Percentiles rank a stretch among this genome's conserved stretches.
Evolutionary conservation across 805 yeast species (phyloP).

Genomic region (Debaryomyces maramus): DNA sequence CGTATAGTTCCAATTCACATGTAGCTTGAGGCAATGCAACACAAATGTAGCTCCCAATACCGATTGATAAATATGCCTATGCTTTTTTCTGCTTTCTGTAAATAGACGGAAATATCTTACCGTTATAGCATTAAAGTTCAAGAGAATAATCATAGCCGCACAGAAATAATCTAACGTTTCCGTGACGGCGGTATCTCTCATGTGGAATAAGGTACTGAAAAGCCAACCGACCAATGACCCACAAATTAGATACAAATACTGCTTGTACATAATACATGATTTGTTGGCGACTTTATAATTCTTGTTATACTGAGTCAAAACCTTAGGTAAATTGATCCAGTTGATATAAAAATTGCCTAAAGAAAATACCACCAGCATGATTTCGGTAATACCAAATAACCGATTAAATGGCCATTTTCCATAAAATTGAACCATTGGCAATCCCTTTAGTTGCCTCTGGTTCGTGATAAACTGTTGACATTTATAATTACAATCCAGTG

Average conservation of each 20-base stretch:
- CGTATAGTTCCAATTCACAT: conserved; percentile 37
- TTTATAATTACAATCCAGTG: conserved; percentile 37
- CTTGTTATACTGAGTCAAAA: conserved; percentile 26
- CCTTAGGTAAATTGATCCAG: conserved; percentile 27
- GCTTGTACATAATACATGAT: conserved; percentile 24
- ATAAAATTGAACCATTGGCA: conserved; percentile 37
- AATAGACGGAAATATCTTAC: conserved; percentile 33
- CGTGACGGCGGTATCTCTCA: conserved; percentile 35
- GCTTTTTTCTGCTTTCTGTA: conserved; percentile 7
- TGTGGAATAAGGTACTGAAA: conserved; percentile 39
- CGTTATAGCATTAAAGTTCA: conserved; percentile 35
- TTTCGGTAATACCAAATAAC: conserved; percentile 37
- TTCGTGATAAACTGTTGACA: conserved; percentile 38
- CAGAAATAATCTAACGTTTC: conserved; percentile 45
- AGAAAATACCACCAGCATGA: conserved; percentile 36
- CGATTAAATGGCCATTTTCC: conserved; percentile 47
- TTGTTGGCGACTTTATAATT: conserved; percentile 13
- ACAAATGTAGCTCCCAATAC: conserved; percentile 18
- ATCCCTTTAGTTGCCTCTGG: conserved; percentile 16
- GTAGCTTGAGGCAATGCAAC: conserved; percentile 29
- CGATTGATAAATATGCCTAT: conserved; percentile 18
- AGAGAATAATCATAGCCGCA: conserved; percentile 37
- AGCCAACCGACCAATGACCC: conserved; percentile 38
- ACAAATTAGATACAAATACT: conserved; percentile 27
- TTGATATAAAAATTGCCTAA: conserved; percentile 37